These are phyloP conservation scores for Hanseniaspora mollemarum DNA, from an alignment of 805 yeast species.

Conservation along the genomic window DNA sequence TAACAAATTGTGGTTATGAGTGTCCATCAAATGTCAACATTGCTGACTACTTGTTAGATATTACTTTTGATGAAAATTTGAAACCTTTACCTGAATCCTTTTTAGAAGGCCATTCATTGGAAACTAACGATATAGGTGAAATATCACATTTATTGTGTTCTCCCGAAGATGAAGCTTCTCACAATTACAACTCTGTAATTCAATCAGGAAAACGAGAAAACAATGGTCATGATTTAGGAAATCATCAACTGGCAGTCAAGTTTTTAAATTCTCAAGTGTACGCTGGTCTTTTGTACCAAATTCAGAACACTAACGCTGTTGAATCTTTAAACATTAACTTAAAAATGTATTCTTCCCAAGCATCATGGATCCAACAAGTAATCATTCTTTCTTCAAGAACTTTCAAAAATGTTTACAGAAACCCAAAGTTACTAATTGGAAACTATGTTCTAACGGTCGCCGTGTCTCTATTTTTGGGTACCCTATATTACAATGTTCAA, in stretches of 20 bases:
- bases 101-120: slow-evolving; percentile 28
- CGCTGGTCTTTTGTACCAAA: slow-evolving; percentile 9
- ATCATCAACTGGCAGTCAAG: slow-evolving; percentile 9
- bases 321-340: slow-evolving; percentile 28
- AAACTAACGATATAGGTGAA: slow-evolving; percentile 77
- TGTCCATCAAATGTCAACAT: slow-evolving; percentile 87
- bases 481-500: slow-evolving; percentile 65
- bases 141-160: slow-evolving; percentile 29
- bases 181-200: slow-evolving; percentile 11
- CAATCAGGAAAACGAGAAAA: background rate
- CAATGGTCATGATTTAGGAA: background rate
- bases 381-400: slow-evolving; percentile 72
- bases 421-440: slow-evolving; percentile 76
- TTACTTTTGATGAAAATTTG: slow-evolving; percentile 50
- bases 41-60: slow-evolving; percentile 86
- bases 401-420: slow-evolving; percentile 83
- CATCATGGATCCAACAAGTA: slow-evolving; percentile 54
- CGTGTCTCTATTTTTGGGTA: slow-evolving; percentile 77
- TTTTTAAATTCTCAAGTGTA: slow-evolving; percentile 12
- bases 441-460: slow-evolving; percentile 68
- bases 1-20: slow-evolving; percentile 58
- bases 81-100: slow-evolving; percentile 19
- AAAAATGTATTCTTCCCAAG: slow-evolving; percentile 28
- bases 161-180: slow-evolving; percentile 17
- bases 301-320: background rate